Conservation (phyloP, 2,329 filamentous ascomycete species). For the Tolypocladium sp. region DNA sequence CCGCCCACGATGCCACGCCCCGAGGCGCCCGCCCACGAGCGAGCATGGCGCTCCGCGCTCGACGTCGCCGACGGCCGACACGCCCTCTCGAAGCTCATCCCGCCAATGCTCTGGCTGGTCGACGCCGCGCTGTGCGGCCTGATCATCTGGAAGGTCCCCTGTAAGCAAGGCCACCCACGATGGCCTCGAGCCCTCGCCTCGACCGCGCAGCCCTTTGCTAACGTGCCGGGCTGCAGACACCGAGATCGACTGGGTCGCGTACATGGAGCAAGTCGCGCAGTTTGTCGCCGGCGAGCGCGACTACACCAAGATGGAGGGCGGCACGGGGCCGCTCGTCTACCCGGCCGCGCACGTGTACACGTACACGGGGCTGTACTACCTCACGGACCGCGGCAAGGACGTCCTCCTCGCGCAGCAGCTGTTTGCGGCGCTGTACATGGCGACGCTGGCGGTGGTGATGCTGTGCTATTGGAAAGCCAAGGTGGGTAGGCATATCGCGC, state of each 20-base stretch:
- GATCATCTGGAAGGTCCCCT: slow-evolving; percentile 75
- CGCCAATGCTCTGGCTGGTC: slow-evolving; percentile 55
- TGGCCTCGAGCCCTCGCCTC: not conserved
- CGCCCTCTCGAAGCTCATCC: slow-evolving; percentile 37
- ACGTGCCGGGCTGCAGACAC: slow-evolving; percentile 50
- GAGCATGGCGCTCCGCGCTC: slow-evolving; percentile 21
- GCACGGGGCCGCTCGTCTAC: slow-evolving; percentile 90
- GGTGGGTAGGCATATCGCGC: slow-evolving; percentile 29
- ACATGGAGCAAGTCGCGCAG: slow-evolving; percentile 86
- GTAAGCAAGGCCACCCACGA: slow-evolving; percentile 50
- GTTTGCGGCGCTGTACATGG: slow-evolving; percentile 73
- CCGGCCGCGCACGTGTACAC: slow-evolving; percentile 90
- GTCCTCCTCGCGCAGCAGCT: slow-evolving; percentile 75
- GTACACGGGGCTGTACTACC: slow-evolving; percentile 68
- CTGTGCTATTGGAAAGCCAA: slow-evolving; percentile 69
- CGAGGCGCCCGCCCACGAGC: slow-evolving; percentile 12
- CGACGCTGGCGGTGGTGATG: slow-evolving; percentile 68
- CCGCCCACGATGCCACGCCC: slow-evolving; percentile 16
- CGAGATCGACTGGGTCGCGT: slow-evolving; percentile 95
- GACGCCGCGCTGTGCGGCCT: slow-evolving; percentile 65
- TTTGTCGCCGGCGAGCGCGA: slow-evolving; percentile 79
- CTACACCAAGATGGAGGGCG: slow-evolving; percentile 77
- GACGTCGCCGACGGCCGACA: slow-evolving; percentile 41
- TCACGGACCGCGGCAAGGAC: slow-evolving; percentile 69
- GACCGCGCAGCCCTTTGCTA: not conserved